Evolutionary conservation across 148 eudicot species (phyloP), one percentile per base, ranked within the genome.

Genomic region (Oxyria digyna): DNA sequence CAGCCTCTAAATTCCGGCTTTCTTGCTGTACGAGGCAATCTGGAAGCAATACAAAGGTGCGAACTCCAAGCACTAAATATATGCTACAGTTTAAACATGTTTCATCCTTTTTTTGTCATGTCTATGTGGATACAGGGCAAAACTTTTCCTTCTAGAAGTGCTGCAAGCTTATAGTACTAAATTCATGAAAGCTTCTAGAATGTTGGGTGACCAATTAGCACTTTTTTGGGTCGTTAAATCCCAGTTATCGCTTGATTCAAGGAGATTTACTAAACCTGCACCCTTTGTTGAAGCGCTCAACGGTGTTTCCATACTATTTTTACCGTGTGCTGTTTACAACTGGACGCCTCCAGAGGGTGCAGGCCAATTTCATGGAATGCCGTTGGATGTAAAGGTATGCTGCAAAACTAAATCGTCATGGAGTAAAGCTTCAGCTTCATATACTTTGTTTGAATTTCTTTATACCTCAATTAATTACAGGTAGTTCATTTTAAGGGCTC

Each of bases 291-390:
- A 84, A 65, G 80, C 79, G 35, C 71, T 88, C 35, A 72, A 81
- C 35, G 93, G 93, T 62, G 82, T 85, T 69, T 85, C 89, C 1
- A 81, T 94, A 67, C 85, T 94, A 20, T 94, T 94, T 69, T 74
- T 94, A 68, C 97, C 99, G 0, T 94, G 99, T 82, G 78, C 91
- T 8, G 62, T 76, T 42, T 94, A 88, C 81, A 94, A 94, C 67
- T 94, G 99, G 99, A 94, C 99, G 65, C 99, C 99, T 68, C 99
- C 99, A 24, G 99, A 93, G 69, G 99, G 97, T 15, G 97, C 96
- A 26, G 97, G 99, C 72, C 98, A 94, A 72, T 94, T 94, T 84
- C 98, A 86, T 74, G 98, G 98, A 76, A 90, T 93, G 97, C 97
- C 97, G 14, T 77, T 94, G 71, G 97, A 91, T 85, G 99, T 91